A percentile compares a stretch with the other conserved stretches of the same genome.
Conservation (phyloP, 768 basidiomycete species). For the Gymnopilus junonius region DNA sequence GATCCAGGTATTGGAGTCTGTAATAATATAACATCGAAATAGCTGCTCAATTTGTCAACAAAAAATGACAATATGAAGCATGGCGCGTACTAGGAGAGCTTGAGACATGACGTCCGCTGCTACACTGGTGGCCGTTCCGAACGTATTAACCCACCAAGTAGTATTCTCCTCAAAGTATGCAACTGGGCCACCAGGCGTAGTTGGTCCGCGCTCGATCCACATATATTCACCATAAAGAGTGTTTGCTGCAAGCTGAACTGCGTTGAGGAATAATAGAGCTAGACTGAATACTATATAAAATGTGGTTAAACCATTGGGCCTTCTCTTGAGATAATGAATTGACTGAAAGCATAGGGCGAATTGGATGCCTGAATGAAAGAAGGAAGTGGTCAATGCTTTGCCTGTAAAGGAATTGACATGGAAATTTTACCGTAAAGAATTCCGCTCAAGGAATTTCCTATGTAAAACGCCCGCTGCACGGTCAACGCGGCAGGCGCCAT, state of each 20-base stretch:
- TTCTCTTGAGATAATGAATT: background rate
- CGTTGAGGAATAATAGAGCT: background rate
- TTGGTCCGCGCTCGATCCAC: slow-evolving; percentile 10
- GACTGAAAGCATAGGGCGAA: slow-evolving; percentile 7
- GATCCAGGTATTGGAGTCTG: background rate
- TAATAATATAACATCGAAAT: slow-evolving; percentile 11
- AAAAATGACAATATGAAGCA: background rate
- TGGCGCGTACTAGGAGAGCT: slow-evolving; percentile 7
- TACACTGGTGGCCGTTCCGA: slow-evolving; percentile 2
- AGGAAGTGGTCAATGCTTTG: background rate
- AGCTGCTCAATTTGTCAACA: background rate
- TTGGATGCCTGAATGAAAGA: slow-evolving; percentile 1
- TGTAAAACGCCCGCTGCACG: slow-evolving; percentile 8
- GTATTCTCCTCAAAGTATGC: slow-evolving; percentile 9
- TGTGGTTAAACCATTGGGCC: background rate
- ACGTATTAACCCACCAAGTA: slow-evolving; percentile 8
- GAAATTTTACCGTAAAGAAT: slow-evolving; percentile 14
- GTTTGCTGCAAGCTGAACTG: slow-evolving; percentile 1
- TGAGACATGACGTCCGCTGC: slow-evolving; percentile 5
- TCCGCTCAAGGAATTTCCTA: slow-evolving; percentile 7
- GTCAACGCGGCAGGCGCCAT: slow-evolving; percentile 3
- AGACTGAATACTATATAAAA: slow-evolving; percentile 10
- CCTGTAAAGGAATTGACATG: too few species aligned
- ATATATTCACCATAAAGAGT: slow-evolving; percentile 5
- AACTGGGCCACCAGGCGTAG: background rate